Conservation (phyloP, 352 stramenopile species). For the Phytophthora palmivora region DNA sequence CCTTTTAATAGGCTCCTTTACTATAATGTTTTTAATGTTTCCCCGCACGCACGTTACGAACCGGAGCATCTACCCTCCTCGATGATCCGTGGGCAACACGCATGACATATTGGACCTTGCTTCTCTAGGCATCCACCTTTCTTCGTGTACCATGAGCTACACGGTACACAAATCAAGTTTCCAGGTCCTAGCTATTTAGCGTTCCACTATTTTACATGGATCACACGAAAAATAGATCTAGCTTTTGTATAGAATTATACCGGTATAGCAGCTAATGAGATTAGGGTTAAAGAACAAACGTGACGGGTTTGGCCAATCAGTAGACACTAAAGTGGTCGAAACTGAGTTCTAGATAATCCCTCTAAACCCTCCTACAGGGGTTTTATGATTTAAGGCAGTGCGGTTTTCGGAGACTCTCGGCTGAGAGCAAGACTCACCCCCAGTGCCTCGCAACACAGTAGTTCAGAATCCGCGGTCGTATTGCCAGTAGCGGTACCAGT, state of each 20-base stretch:
- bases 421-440: constrained; percentile 1
- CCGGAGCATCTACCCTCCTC: too few species aligned
- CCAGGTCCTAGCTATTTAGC: too few species aligned
- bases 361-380: background rate
- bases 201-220: too few species aligned
- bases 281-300: background rate
- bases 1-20: too few species aligned
- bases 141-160: too few species aligned
- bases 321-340: background rate
- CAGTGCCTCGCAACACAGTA: background rate
- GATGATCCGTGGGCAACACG: too few species aligned
- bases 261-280: background rate
- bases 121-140: too few species aligned
- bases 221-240: too few species aligned
- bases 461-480: constrained; percentile 2
- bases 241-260: background rate
- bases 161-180: too few species aligned
- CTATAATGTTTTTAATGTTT: too few species aligned
- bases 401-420: background rate
- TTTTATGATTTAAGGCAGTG: background rate
- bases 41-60: too few species aligned
- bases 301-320: background rate
- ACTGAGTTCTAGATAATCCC: background rate
- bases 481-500: background rate
- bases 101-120: too few species aligned